phyloP scores from a whole-genome alignment of 2,329 filamentous ascomycete genomes.

The Colletotrichum paranaense region DNA sequence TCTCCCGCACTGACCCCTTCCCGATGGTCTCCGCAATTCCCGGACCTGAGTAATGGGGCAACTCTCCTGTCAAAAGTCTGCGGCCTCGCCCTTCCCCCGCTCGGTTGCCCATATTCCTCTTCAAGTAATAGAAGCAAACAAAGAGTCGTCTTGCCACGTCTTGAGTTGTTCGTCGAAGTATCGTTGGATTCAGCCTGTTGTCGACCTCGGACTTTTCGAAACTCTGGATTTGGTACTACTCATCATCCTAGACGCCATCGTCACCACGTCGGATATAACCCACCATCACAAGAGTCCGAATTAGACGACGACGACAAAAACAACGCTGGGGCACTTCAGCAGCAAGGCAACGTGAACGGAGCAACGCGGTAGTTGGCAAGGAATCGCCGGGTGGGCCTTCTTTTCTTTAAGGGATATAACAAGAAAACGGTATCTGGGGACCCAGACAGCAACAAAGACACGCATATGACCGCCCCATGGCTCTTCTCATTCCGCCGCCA shows the following conservation, averaged over 20 bases:
- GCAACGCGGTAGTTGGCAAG: slow-evolving; percentile 1
- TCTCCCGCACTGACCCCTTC: slow-evolving; percentile 10
- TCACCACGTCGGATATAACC: not conserved
- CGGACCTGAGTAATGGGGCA: not conserved
- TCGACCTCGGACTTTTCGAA: too few relatives aligned
- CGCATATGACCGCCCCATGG: slow-evolving; percentile 19
- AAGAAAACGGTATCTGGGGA: not conserved
- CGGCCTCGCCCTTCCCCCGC: not conserved
- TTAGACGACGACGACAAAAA: not conserved
- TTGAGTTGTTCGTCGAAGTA: not conserved
- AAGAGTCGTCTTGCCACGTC: not conserved
- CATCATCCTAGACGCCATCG: not conserved
- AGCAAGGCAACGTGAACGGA: not conserved
- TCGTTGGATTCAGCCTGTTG: not conserved
- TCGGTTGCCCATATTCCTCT: not conserved
- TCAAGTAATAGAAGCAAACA: not conserved
- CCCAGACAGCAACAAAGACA: slow-evolving; percentile 9
- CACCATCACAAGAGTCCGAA: not conserved
- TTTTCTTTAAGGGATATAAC: slow-evolving; percentile 16
- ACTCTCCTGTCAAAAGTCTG: slow-evolving; percentile 1
- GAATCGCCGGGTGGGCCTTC: not conserved
- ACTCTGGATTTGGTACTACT: not conserved
- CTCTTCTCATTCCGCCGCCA: not conserved
- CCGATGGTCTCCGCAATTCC: slow-evolving; percentile 21
- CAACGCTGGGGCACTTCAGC: not conserved